A percentile compares a stretch with the other conserved stretches of the same genome.
phyloP scores from a whole-genome alignment of 805 yeast species.

The Sugiyamaella chiloensis region DNA sequence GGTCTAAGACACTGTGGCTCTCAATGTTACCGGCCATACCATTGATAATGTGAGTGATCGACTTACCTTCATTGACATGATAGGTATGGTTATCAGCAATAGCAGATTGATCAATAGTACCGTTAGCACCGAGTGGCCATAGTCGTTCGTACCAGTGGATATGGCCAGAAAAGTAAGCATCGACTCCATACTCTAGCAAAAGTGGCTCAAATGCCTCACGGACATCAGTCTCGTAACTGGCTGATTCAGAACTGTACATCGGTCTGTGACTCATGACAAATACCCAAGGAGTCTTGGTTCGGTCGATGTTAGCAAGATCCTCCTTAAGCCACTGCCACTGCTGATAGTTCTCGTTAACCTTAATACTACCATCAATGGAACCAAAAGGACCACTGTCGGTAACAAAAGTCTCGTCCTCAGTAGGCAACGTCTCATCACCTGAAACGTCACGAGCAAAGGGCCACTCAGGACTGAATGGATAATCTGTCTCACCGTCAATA shows the following conservation, averaged over 20 bases:
- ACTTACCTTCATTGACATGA: constrained; percentile 15
- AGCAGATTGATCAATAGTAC: constrained; percentile 20
- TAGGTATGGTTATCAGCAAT: constrained; percentile 17
- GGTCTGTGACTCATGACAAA: constrained; percentile 25
- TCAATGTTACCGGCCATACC: constrained; percentile 24
- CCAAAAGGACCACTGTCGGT: constrained; percentile 21
- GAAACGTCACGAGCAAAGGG: constrained; percentile 18
- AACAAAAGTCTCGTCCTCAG: constrained; percentile 16
- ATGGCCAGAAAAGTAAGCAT: constrained; percentile 23
- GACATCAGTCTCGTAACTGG: constrained; percentile 15
- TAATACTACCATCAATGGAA: constrained; percentile 9
- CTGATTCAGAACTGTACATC: constrained; percentile 25
- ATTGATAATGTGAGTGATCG: constrained; percentile 19
- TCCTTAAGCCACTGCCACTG: constrained; percentile 27
- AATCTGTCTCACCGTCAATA: constrained; percentile 27
- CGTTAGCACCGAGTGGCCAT: constrained; percentile 18
- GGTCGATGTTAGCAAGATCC: constrained; percentile 26
- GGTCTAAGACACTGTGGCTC: constrained; percentile 17
- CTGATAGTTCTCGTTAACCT: constrained; percentile 17
- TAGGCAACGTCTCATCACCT: constrained; percentile 16
- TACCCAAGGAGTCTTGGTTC: constrained; percentile 25
- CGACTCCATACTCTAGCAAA: constrained; percentile 21
- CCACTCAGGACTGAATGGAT: constrained; percentile 18
- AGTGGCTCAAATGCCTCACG: constrained; percentile 22
- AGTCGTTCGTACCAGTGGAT: constrained; percentile 23